Evolutionary conservation across 805 yeast genomes (phyloP), one percentile per base, ranked within the genome.

Genomic region (Lipomyces spencermartinsiae): DNA sequence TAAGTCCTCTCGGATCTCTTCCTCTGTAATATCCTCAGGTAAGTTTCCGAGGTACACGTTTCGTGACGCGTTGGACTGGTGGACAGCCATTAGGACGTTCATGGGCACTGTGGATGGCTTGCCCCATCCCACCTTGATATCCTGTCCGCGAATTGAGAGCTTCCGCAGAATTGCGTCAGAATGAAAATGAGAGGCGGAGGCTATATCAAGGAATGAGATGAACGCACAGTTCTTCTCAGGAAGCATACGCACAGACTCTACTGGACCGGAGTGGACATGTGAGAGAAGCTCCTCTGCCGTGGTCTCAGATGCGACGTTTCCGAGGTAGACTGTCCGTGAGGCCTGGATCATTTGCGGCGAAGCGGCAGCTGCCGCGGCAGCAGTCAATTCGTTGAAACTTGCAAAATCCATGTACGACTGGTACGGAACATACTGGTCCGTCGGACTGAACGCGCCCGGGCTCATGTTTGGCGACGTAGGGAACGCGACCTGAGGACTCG

Each of bases 81-180:
- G 87, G 64, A 95, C 92, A 19, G 93, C 89, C 43, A 88, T 86
- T 63, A 87, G 81, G 6, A 94, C 93, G 7, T 89, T 83, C 1
- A 96, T 90, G 67, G 87, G 87, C 46, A 93, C 86, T 0, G 90
- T 87, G 1, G 89, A 83, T 53, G 92, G 87, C 73, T 90, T 90
- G 25, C 97, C 97, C 98, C 98, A 95, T 12, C 97, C 97, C 68
- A 94, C 85, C 75, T 92, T 86, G 66, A 93, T 86, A 74, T 91
- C 97, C 72, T 89, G 87, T 58, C 92, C 93, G 73, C 87, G 87
- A 68, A 95, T 90, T 55, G 89, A 86, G 71, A 93, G 83, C 76
- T 93, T 87, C 76, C 92, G 92, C 76, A 94, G 83, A 61, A 91
- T 89, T 53, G 97, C 96, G 80, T 93, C 98, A 0, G 97, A 91